phyloP scores from a whole-genome alignment of 768 basidiomycete genomes.

The Mycena amicta region DNA sequence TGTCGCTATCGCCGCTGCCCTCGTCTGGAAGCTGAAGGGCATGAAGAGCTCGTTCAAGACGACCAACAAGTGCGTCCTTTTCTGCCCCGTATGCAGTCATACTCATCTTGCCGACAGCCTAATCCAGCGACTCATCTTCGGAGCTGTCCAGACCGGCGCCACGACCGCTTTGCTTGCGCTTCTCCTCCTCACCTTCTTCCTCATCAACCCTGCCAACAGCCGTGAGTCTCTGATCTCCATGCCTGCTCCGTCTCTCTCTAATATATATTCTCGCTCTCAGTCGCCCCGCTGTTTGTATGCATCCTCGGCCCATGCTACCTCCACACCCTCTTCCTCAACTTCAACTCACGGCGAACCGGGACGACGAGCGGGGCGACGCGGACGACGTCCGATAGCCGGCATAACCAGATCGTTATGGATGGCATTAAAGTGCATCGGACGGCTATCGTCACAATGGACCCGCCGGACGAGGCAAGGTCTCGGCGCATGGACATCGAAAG shows the following conservation, averaged over 20 bases:
- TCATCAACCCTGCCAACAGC: neutral
- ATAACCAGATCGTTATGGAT: neutral
- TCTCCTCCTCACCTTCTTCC: neutral
- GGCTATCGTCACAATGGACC: conserved; percentile 1
- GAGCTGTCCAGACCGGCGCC: neutral
- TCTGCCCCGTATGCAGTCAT: neutral
- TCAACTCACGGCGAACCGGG: neutral
- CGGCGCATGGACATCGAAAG: neutral
- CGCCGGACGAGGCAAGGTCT: neutral
- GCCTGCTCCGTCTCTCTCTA: neutral
- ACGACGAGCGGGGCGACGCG: neutral
- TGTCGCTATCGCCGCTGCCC: neutral
- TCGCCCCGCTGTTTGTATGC: neutral
- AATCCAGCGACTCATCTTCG: neutral
- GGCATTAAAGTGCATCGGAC: neutral
- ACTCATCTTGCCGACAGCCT: neutral
- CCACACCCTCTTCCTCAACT: neutral
- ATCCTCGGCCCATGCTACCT: neutral
- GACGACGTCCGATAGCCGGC: neutral
- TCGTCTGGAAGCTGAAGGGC: neutral
- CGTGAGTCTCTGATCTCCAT: neutral
- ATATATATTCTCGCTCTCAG: neutral
- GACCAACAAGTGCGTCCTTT: neutral
- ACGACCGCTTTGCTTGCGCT: neutral
- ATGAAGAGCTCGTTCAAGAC: neutral